Percentiles rank a stretch among this genome's conserved stretches.
phyloP scores from a whole-genome alignment of 129 eudicot species.

The Lonicera japonica region DNA sequence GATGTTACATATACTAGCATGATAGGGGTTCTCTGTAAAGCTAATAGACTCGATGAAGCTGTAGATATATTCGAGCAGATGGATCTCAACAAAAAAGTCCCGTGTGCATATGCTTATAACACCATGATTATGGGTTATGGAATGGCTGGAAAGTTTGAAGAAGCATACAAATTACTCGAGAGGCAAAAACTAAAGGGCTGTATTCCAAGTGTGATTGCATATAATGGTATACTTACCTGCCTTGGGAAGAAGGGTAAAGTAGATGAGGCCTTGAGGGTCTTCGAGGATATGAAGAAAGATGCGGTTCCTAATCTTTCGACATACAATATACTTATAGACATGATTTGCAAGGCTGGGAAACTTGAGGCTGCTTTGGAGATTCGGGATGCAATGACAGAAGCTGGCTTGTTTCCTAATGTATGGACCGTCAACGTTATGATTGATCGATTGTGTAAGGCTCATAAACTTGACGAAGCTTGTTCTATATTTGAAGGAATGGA shows the following conservation, averaged over 20 bases:
- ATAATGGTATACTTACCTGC: constrained; percentile 78
- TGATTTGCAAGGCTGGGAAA: constrained; percentile 56
- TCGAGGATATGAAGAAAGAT: constrained; percentile 75
- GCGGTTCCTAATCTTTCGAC: constrained; percentile 75
- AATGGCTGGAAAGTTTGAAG: constrained; percentile 70
- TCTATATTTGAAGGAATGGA: constrained; percentile 62
- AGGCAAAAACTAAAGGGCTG: constrained; percentile 70
- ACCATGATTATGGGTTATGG: constrained; percentile 98
- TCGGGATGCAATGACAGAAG: constrained; percentile 68
- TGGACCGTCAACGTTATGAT: constrained; percentile 80
- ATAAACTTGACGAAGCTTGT: constrained; percentile 71
- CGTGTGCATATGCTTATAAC: constrained; percentile 94
- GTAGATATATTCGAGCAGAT: constrained; percentile 70
- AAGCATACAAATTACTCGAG: constrained; percentile 73
- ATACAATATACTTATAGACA: constrained; percentile 76
- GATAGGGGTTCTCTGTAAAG: constrained; percentile 87
- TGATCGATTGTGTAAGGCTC: constrained; percentile 70
- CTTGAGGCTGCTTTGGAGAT: constrained; percentile 61
- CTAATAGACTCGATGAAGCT: constrained; percentile 69
- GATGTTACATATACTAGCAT: constrained; percentile 89
- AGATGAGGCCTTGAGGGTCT: constrained; percentile 58
- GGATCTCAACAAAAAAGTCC: constrained; percentile 55
- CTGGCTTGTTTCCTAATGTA: constrained; percentile 73
- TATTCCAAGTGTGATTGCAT: constrained; percentile 86
- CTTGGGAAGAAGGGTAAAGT: constrained; percentile 73